Percentiles rank a stretch among this genome's conserved stretches.
These are phyloP conservation scores for Vigna angularis DNA, from an alignment of 306 rosid genomes.

Conservation along the genomic window DNA sequence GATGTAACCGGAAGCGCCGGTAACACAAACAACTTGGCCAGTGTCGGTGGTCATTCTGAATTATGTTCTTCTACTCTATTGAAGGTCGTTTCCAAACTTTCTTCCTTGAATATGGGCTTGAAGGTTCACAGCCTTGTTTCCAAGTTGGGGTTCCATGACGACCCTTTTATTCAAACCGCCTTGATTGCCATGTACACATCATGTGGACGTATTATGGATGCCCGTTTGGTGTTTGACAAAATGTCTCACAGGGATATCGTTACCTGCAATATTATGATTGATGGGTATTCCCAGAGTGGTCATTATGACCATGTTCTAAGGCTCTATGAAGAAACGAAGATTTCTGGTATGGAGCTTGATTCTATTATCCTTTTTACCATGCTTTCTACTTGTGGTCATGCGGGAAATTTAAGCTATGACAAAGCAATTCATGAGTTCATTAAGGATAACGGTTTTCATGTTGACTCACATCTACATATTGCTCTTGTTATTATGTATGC, in stretches of 20 bases:
- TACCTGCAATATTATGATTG: slow-evolving; percentile 83
- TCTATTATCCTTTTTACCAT: slow-evolving; percentile 64
- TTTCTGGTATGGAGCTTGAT: slow-evolving; percentile 61
- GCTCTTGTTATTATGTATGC: slow-evolving; percentile 78
- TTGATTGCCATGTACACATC: slow-evolving; percentile 71
- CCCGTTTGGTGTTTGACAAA: slow-evolving; percentile 78
- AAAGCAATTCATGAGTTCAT: slow-evolving; percentile 48
- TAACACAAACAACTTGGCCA: slow-evolving; percentile 51
- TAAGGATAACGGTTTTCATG: slow-evolving; percentile 32
- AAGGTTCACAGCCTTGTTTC: slow-evolving; percentile 76
- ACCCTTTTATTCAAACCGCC: slow-evolving; percentile 78
- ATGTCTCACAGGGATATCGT: slow-evolving; percentile 77
- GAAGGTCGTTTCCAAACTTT: slow-evolving; percentile 63
- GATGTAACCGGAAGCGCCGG: slow-evolving; percentile 58
- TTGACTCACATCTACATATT: slow-evolving; percentile 55
- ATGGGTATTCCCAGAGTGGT: slow-evolving; percentile 80
- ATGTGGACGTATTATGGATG: slow-evolving; percentile 67
- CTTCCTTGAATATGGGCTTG: slow-evolving; percentile 56
- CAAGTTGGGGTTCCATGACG: slow-evolving; percentile 73
- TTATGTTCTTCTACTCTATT: slow-evolving; percentile 41
- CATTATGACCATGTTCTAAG: slow-evolving; percentile 60
- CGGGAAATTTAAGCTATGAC: slow-evolving; percentile 51
- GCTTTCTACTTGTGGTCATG: slow-evolving; percentile 71
- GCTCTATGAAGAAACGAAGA: slow-evolving; percentile 80
- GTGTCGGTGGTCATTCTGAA: slow-evolving; percentile 39